Evolutionary conservation across 345 rosid genomes (phyloP), one percentile per base, ranked within the genome.

Genomic region (Cardiospermum halicacabum): DNA sequence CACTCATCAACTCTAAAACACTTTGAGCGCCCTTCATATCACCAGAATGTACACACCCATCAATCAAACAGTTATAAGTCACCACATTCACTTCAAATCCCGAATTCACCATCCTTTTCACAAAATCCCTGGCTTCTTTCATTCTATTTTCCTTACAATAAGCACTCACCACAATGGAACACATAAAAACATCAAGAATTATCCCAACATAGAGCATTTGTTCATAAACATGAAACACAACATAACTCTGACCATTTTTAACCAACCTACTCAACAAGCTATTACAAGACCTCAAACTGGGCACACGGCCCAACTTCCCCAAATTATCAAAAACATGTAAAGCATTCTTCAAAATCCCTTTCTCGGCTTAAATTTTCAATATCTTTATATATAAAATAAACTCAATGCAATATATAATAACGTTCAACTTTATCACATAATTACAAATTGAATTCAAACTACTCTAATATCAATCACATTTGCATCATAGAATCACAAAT

Each of bases 311-410:
- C 47, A 37, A 60, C 25, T 74, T 79, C 4, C 84, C 80, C 89
- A 92, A 88, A 69, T 92, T 86, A 73, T 92, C 98, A 71, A 92
- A 92, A 77, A 89, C 97, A 22, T 88, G 77, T 62, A 92, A 76
- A 36, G 97, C 98, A 67, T 78, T 72, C 87, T 69, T 81, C 21
- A 67, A 9, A 91, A 83, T 65, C 31, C 86, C 83, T 39, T 76
- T 86, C 70, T 84, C 79, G 2, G 85, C 84, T 73, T 71, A 92
- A n/a, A 77, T 71, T 67, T 85, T 93, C 66, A 93, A 62, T 27
- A 88, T 51, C 96, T 11, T 48, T 24, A 13, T 40, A 24, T 15
- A 22, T 24, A 34, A 34, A 22, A n/a, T n/a, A n/a, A n/a, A n/a
- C n/a, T n/a, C n/a, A n/a, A n/a, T 7, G 10, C 15, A 19, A 36